Percentiles rank a stretch among this genome's conserved stretches.
These are phyloP conservation scores for Senna tora DNA, from an alignment of 306 rosid species.

Conservation along the genomic window DNA sequence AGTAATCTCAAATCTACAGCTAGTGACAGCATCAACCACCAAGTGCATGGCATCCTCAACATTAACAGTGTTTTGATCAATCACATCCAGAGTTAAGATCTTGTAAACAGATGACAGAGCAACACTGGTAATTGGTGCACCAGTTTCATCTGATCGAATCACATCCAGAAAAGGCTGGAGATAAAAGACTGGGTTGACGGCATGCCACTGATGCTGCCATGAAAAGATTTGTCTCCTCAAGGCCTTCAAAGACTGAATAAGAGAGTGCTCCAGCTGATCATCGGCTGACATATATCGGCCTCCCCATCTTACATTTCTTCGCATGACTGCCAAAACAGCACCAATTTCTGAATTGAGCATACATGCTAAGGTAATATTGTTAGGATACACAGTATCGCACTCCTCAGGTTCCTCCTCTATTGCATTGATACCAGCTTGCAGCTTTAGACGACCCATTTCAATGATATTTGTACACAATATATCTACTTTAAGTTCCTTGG, in stretches of 20 bases:
- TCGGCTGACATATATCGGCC: slow-evolving; percentile 87
- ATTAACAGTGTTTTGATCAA: slow-evolving; percentile 81
- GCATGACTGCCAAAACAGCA: slow-evolving; percentile 94
- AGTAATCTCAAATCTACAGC: slow-evolving; percentile 93
- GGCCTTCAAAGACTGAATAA: slow-evolving; percentile 87
- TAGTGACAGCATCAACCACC: slow-evolving; percentile 95
- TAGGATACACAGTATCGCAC: slow-evolving; percentile 59
- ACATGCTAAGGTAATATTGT: slow-evolving; percentile 77
- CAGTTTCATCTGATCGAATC: slow-evolving; percentile 93
- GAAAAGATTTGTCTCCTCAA: slow-evolving; percentile 79
- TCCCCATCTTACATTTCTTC: slow-evolving; percentile 97
- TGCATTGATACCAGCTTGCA: slow-evolving; percentile 73
- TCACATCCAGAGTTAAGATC: slow-evolving; percentile 86
- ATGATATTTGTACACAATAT: slow-evolving; percentile 29
- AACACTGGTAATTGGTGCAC: slow-evolving; percentile 92
- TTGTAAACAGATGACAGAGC: slow-evolving; percentile 94
- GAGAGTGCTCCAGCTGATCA: slow-evolving; percentile 92
- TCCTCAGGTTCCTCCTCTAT: slow-evolving; percentile 95
- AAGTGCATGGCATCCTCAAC: slow-evolving; percentile 92
- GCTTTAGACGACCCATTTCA: slow-evolving; percentile 78
- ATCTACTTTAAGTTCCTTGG: not conserved
- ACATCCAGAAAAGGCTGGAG: slow-evolving; percentile 97
- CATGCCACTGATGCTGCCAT: slow-evolving; percentile 93
- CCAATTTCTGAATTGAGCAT: slow-evolving; percentile 94
- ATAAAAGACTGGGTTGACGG: slow-evolving; percentile 82